phyloP scores from a whole-genome alignment of 257 asterid species.

The Fraxinus pennsylvanica region DNA sequence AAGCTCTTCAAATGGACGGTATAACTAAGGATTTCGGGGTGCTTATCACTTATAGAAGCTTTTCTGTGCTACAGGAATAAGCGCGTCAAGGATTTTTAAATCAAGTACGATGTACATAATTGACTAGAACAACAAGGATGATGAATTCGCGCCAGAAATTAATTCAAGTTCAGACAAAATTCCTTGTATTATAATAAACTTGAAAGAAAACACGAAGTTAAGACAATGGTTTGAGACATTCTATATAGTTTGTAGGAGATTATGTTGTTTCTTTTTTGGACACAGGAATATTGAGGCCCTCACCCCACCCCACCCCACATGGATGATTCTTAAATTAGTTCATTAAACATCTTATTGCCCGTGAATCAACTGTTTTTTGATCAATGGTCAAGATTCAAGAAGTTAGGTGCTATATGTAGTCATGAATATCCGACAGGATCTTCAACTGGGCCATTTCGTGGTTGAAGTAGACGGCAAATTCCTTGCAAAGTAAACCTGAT shows the following conservation, averaged over 20 bases:
- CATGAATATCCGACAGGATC: background rate
- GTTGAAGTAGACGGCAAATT: background rate
- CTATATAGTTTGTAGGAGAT: slow-evolving; percentile 5
- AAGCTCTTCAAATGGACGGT: background rate
- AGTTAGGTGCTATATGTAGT: background rate
- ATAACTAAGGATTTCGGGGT: background rate
- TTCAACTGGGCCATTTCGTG: background rate
- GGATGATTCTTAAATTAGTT: background rate
- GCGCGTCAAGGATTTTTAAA: slow-evolving; percentile 38
- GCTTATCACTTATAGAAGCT: background rate
- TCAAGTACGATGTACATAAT: background rate
- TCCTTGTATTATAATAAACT: background rate
- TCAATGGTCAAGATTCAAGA: slow-evolving; percentile 15
- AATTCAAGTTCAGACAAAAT: slow-evolving; percentile 1
- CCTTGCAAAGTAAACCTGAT: background rate
- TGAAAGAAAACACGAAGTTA: background rate
- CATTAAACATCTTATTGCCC: background rate
- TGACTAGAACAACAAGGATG: slow-evolving; percentile 23
- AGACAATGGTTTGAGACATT: slow-evolving; percentile 6
- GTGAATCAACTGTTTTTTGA: slow-evolving; percentile 18
- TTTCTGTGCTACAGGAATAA: slow-evolving; percentile 26
- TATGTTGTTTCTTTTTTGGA: slow-evolving; percentile 33
- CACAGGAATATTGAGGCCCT: slow-evolving; percentile 14
- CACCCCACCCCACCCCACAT: background rate
- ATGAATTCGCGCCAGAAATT: slow-evolving; percentile 18